These are phyloP conservation scores for Yamadazyma sp. DNA, from an alignment of 805 yeast genomes.

Conservation along the genomic window DNA sequence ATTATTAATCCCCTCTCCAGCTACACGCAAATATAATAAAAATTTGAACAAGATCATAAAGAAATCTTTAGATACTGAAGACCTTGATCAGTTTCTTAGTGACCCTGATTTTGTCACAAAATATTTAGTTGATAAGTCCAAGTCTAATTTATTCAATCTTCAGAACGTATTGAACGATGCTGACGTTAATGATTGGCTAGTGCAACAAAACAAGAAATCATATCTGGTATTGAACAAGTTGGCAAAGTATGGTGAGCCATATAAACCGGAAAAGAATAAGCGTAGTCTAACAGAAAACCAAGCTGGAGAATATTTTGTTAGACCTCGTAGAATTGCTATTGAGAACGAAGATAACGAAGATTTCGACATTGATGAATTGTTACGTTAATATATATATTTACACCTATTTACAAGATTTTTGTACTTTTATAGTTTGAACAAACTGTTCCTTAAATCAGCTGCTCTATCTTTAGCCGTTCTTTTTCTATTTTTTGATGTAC, in stretches of 20 bases:
- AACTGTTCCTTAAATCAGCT: constrained; percentile 34
- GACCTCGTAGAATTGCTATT: constrained; percentile 21
- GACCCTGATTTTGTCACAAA: constrained; percentile 24
- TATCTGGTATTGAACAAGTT: constrained; percentile 18
- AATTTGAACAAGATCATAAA: constrained; percentile 23
- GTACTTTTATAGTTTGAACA: constrained; percentile 29
- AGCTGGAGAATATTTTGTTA: constrained; percentile 19
- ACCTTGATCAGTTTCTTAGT: constrained; percentile 13
- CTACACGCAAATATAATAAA: constrained; percentile 22
- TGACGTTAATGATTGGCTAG: constrained; percentile 16
- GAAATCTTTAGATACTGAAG: constrained; percentile 19
- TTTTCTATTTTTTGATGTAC: constrained; percentile 30
- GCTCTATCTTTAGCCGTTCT: constrained; percentile 45
- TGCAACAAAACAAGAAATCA: constrained; percentile 13
- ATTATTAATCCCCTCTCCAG: constrained; percentile 30
- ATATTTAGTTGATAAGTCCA: constrained; percentile 13
- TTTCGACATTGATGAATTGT: constrained; percentile 6
- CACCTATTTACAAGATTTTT: not conserved
- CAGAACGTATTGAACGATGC: constrained; percentile 17
- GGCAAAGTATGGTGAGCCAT: constrained; percentile 11
- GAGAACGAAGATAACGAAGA: constrained; percentile 13
- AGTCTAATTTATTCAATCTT: constrained; percentile 31
- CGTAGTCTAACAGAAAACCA: not conserved
- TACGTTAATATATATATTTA: not conserved
- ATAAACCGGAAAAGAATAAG: constrained; percentile 5